Evolutionary conservation across 2,329 filamentous ascomycete species (phyloP).

Genomic region (Massarina eburnea): DNA sequence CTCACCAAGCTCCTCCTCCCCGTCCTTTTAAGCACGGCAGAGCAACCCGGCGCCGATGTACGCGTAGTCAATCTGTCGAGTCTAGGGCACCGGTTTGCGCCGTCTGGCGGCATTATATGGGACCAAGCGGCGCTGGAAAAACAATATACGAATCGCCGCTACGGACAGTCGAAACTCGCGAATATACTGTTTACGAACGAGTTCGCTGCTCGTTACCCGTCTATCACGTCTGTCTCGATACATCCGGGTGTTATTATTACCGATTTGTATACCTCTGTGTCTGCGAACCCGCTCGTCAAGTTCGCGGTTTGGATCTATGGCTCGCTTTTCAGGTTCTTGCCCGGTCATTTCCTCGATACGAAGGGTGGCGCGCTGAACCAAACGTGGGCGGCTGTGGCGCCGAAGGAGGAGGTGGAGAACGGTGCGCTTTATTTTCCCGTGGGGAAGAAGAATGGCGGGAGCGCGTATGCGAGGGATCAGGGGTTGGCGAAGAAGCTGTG

Average conservation of each 20-base stretch:
- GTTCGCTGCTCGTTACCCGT: conserved; percentile 48
- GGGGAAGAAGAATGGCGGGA: conserved; percentile 25
- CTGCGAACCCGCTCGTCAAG: conserved; percentile 26
- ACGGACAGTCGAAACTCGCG: conserved; percentile 54
- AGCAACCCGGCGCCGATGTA: conserved; percentile 43
- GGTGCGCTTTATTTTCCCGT: conserved; percentile 48
- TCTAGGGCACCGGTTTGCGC: conserved; percentile 23
- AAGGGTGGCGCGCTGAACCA: conserved; percentile 45
- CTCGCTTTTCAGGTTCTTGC: conserved; percentile 23
- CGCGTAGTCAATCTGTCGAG: conserved; percentile 49
- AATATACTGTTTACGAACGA: conserved; percentile 52
- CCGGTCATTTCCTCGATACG: conserved; percentile 30
- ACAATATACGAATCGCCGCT: conserved; percentile 40
- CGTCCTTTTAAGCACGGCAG: conserved; percentile 45
- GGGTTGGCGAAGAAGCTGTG: conserved; percentile 41
- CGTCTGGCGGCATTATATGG: conserved; percentile 38
- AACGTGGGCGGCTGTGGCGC: conserved; percentile 46
- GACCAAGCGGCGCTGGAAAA: conserved; percentile 37
- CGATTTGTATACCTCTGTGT: conserved; percentile 40
- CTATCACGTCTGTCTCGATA: conserved; percentile 47
- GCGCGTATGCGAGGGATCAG: conserved; percentile 25
- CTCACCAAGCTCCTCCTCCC: conserved; percentile 51
- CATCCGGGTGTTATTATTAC: conserved; percentile 55
- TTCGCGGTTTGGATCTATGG: conserved; percentile 28
- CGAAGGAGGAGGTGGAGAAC: conserved; percentile 39